phyloP scores from a whole-genome alignment of 495 filamentous ascomycete species.

The Talaromyces thailandensis region DNA sequence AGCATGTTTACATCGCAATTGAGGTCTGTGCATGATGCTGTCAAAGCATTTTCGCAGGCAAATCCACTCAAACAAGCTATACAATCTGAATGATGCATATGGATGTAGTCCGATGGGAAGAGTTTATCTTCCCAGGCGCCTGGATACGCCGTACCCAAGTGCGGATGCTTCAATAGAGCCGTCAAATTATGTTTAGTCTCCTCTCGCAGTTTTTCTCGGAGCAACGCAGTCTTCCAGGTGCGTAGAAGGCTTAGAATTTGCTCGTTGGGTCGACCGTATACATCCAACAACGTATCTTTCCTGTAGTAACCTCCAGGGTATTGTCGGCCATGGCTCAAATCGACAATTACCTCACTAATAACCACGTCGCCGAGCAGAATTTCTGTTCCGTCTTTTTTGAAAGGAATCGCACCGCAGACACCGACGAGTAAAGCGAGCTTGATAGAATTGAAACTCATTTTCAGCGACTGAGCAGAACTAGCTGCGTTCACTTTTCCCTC shows the following conservation, averaged over 20 bases:
- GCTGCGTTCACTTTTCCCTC: conserved; percentile 15
- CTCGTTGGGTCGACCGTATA: conserved; percentile 13
- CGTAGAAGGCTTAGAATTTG: conserved; percentile 20
- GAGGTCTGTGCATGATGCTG: conserved; percentile 1
- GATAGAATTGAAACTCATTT: conserved; percentile 12
- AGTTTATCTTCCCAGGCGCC: conserved; percentile 12
- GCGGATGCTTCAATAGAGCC: neutral
- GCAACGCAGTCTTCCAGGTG: conserved; percentile 1
- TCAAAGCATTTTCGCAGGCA: conserved; percentile 6
- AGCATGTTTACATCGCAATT: conserved; percentile 6
- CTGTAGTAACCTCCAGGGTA: conserved; percentile 11
- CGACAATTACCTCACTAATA: conserved; percentile 24
- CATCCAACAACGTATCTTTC: conserved; percentile 16
- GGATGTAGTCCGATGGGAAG: conserved; percentile 8
- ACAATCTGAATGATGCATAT: conserved; percentile 10
- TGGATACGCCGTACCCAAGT: conserved; percentile 9
- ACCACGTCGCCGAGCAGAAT: conserved; percentile 35
- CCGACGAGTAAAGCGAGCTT: conserved; percentile 19
- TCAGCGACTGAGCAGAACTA: conserved; percentile 11
- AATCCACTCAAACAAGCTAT: neutral
- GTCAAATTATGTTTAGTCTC: neutral
- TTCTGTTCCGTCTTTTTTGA: conserved; percentile 10
- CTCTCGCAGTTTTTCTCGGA: neutral
- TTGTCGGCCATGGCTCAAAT: conserved; percentile 25
- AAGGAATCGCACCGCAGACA: conserved; percentile 19